phyloP scores from a whole-genome alignment of 148 eudicot genomes.

The Nepenthes mirabilis region DNA sequence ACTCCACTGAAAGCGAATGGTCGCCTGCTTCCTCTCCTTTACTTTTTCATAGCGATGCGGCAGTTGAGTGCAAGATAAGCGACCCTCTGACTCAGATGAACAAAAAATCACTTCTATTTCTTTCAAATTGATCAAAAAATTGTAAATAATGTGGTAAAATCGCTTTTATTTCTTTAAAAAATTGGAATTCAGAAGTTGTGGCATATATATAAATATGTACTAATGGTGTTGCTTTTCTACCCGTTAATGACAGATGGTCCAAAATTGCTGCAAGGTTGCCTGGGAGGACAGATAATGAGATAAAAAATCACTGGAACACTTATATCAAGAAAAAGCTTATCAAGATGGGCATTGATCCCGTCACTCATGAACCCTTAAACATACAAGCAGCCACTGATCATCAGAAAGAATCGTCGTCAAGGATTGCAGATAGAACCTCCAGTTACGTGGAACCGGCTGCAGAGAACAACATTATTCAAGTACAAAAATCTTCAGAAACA shows the following conservation, averaged over 20 bases:
- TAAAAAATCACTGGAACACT: conserved; percentile 90
- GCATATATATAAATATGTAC: neutral
- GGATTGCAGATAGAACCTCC: neutral
- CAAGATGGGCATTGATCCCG: conserved; percentile 85
- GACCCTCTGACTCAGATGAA: too few species aligned
- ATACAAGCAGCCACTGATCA: conserved; percentile 1
- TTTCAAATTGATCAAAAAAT: too few species aligned
- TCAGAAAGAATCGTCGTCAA: neutral
- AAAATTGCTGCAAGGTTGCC: conserved; percentile 81
- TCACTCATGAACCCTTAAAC: conserved; percentile 66
- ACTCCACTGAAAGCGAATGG: too few species aligned
- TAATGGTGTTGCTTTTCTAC: neutral
- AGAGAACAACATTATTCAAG: neutral
- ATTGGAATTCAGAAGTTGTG: neutral
- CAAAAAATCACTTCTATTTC: too few species aligned
- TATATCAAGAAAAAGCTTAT: conserved; percentile 85
- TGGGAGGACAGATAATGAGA: conserved; percentile 87
- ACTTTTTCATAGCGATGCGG: too few species aligned
- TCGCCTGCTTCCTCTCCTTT: too few species aligned
- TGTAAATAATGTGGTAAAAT: too few species aligned
- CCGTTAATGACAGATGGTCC: conserved; percentile 51
- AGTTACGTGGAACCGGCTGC: neutral
- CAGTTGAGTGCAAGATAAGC: too few species aligned
- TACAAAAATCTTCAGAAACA: neutral
- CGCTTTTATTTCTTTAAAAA: too few species aligned